Evolutionary conservation across 2,329 filamentous ascomycete genomes (phyloP).

Genomic region (Diaporthe nobilis): DNA sequence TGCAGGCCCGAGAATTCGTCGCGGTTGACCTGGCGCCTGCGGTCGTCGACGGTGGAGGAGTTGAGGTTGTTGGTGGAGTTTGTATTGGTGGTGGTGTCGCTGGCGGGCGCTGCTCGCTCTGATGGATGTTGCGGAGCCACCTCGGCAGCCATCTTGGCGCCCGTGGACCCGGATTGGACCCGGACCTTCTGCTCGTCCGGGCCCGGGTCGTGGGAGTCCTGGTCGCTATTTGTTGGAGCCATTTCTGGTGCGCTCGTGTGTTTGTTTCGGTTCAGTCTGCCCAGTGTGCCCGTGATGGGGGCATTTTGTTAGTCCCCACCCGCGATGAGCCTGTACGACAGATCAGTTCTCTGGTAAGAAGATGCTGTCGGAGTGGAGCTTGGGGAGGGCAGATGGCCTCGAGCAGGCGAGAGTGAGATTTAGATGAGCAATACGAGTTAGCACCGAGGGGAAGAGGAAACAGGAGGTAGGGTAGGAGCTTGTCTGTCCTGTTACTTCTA

Average conservation of each 20-base stretch:
- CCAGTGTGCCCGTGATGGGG: not conserved
- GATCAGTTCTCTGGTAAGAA: not conserved
- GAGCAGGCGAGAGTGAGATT: not conserved
- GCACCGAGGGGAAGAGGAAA: not conserved
- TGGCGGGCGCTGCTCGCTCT: not conserved
- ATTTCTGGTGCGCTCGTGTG: not conserved
- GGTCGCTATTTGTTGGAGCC: not conserved
- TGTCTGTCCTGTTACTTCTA: conserved; percentile 9
- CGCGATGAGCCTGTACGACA: conserved; percentile 5
- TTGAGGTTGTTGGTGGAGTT: not conserved
- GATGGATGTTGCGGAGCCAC: not conserved
- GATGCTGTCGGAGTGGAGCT: not conserved
- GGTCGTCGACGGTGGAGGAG: not conserved
- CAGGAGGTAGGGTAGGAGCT: not conserved
- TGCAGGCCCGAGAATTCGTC: conserved; percentile 39
- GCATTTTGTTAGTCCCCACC: conserved; percentile 18
- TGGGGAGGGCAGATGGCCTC: not conserved
- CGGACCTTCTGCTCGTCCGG: conserved; percentile 33
- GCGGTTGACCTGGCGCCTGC: conserved; percentile 1
- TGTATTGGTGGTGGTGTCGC: not conserved
- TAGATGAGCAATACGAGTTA: conserved; percentile 5
- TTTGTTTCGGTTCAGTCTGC: conserved; percentile 10
- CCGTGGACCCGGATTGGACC: conserved; percentile 20
- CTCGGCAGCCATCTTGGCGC: conserved; percentile 31
- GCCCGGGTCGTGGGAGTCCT: not conserved